Percentiles rank a stretch among this genome's conserved stretches.
phyloP scores from a whole-genome alignment of 2,329 filamentous ascomycete species.

The Acrodontium crateriforme region DNA sequence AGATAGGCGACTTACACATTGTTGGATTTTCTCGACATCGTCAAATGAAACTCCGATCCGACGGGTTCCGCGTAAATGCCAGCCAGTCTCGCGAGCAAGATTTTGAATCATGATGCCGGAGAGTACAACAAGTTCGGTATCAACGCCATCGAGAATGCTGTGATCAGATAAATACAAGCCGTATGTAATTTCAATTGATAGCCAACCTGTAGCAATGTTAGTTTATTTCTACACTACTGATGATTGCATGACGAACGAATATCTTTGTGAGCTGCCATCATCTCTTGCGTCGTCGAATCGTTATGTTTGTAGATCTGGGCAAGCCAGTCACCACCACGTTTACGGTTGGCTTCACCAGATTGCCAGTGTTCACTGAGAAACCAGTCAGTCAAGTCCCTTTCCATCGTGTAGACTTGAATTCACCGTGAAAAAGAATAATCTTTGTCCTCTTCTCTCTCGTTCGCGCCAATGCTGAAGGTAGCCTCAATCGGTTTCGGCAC shows the following conservation, averaged over 20 bases:
- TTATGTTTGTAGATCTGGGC: constrained; percentile 43
- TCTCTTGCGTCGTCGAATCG: constrained; percentile 24
- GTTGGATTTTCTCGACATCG: constrained; percentile 30
- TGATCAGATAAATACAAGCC: constrained; percentile 45
- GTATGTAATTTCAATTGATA: constrained; percentile 43
- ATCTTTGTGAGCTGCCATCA: constrained; percentile 32
- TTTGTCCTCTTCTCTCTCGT: constrained; percentile 42
- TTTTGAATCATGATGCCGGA: constrained; percentile 47
- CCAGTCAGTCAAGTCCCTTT: constrained; percentile 1
- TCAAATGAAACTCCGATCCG: constrained; percentile 34
- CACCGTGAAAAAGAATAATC: constrained; percentile 40
- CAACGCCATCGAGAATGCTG: constrained; percentile 38
- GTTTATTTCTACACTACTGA: no score
- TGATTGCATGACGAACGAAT: constrained; percentile 20
- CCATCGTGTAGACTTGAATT: background rate
- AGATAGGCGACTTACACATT: constrained; percentile 21
- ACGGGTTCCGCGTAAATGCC: constrained; percentile 40
- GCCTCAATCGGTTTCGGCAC: constrained; percentile 50
- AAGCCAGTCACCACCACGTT: constrained; percentile 43
- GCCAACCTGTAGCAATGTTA: constrained; percentile 27
- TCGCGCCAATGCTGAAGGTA: constrained; percentile 39
- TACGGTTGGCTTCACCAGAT: constrained; percentile 40
- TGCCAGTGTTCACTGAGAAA: constrained; percentile 38
- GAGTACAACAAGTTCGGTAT: constrained; percentile 42
- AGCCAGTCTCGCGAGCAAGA: constrained; percentile 37